phyloP scores from a whole-genome alignment of 495 filamentous ascomycete genomes.

The Cetradonia linearis region DNA sequence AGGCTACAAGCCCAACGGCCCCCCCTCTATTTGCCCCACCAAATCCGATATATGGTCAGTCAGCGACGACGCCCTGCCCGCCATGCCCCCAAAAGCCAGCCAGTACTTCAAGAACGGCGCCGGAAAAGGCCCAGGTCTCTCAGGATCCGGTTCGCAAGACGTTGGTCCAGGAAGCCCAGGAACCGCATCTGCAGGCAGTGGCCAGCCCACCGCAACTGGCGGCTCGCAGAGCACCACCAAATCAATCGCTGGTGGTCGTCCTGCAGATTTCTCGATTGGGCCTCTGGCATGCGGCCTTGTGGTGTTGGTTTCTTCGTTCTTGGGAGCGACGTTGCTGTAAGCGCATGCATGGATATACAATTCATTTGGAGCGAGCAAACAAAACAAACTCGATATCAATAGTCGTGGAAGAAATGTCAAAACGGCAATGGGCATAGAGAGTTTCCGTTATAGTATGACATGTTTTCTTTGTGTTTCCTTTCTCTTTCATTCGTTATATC shows the following conservation, averaged over 20 bases:
- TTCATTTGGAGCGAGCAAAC: background rate
- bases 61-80: slow-evolving; percentile 52
- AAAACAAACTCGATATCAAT: background rate
- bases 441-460: slow-evolving; percentile 12
- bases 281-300: slow-evolving; percentile 46
- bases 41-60: slow-evolving; percentile 67
- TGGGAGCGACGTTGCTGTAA: slow-evolving; percentile 54
- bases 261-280: slow-evolving; percentile 40
- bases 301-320: slow-evolving; percentile 48
- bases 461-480: slow-evolving; percentile 6
- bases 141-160: slow-evolving; percentile 62
- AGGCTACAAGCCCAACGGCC: slow-evolving; percentile 59
- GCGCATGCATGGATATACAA: background rate
- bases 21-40: slow-evolving; percentile 57
- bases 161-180: slow-evolving; percentile 50
- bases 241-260: slow-evolving; percentile 36
- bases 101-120: slow-evolving; percentile 65
- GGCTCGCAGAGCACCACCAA: slow-evolving; percentile 22
- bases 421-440: slow-evolving; percentile 8
- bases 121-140: slow-evolving; percentile 60
- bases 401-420: background rate
- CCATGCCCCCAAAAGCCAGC: slow-evolving; percentile 58
- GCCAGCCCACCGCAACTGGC: slow-evolving; percentile 38
- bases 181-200: slow-evolving; percentile 55
- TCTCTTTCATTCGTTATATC: slow-evolving; percentile 1